Evolutionary conservation across 2,329 filamentous ascomycete species (phyloP), one percentile per base, ranked within the genome.

Genomic region (Alternaria ventricosa): DNA sequence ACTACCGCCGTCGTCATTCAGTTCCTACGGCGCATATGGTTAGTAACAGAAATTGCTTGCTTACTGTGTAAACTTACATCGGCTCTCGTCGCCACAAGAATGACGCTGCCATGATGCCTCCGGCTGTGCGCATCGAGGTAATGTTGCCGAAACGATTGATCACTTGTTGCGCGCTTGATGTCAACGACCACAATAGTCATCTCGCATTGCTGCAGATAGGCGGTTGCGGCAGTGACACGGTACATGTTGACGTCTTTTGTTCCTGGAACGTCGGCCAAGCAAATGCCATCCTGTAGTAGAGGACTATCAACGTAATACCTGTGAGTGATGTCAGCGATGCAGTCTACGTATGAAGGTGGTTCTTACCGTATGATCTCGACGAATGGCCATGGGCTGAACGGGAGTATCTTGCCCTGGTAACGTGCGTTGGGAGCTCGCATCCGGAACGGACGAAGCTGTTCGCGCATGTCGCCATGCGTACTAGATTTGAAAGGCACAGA

Each of bases 301-400:
- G 50, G 50, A 6, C 43, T 55, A 3, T 60, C 50, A 9, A 43
- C 8, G 23, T 60, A 60, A 15, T 60, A 59, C n/a, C 56, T 53
- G 6, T 5, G 13, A 6, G 27, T n/a, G 3, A 25, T 53, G 18
- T 53, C 13, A 33, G 56, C 28, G 13, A n/a, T 5, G 9, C 30
- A 46, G 13, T 3, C 15, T 18, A n/a, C 18, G 3, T 8, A 11
- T 1, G 9, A 15, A 7, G 10, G 5, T 1, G 12, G 13, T 8
- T 22, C 18, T 36, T 46, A 61, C 54, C 61, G 57, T 5, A 75
- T 59, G 2, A 63, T 27, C 41, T 62, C 60, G 8, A 77, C 71
- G 0, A 77, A 55, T 1, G 72, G 72, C 69, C 71, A 76, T 11
- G 70, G 70, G 1, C 58, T 68, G 55, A 59, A 74, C 4, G 47